Evolutionary conservation across 176 grass and related monocot species (phyloP).

Genomic region (Coix lacrymajobi): DNA sequence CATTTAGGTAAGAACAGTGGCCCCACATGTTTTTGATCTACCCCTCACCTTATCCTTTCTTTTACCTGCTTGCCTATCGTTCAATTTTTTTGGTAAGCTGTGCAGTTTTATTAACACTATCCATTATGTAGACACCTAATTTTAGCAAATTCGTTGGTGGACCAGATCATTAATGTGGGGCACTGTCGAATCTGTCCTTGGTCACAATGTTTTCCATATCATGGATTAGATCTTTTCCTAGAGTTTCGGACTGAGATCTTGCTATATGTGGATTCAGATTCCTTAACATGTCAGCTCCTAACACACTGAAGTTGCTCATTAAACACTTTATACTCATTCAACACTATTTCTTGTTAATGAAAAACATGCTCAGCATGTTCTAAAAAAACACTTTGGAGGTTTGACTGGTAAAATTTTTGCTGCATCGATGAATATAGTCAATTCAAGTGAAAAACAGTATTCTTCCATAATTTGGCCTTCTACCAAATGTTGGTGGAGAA

Average conservation of each 20-base stretch:
- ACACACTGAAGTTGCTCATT: not conserved
- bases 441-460: not conserved
- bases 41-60: not conserved
- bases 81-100: not conserved
- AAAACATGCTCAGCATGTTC: not conserved
- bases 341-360: not conserved
- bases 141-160: not conserved
- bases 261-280: not conserved
- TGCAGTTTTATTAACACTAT: not conserved
- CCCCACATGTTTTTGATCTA: too few relatives aligned
- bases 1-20: not conserved
- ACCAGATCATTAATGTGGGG: not conserved
- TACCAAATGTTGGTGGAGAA: not conserved
- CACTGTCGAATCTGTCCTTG: not conserved
- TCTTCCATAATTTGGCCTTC: not conserved
- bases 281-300: not conserved
- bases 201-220: not conserved
- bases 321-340: not conserved
- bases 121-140: not conserved
- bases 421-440: not conserved
- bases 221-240: not conserved
- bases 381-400: not conserved
- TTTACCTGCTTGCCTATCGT: not conserved
- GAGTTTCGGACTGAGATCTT: not conserved
- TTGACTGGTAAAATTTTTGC: not conserved